phyloP scores from a whole-genome alignment of 805 yeast genomes.

The Saturnispora hagleri region DNA sequence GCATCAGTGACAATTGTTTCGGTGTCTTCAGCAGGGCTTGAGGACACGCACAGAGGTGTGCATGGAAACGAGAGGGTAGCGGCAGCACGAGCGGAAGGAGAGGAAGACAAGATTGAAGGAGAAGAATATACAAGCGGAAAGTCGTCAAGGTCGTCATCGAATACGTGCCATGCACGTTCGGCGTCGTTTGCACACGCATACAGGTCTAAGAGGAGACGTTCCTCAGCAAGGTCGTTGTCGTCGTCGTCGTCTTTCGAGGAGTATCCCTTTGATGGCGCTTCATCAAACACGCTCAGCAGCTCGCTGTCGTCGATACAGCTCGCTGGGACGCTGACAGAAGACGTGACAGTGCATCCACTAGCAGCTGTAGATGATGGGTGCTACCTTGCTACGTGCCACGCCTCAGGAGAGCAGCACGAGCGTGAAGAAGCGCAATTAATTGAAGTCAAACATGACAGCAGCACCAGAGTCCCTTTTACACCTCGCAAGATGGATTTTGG shows the following conservation, averaged over 20 bases:
- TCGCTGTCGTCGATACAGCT: background rate
- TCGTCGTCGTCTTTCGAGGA: background rate
- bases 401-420: background rate
- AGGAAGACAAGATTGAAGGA: background rate
- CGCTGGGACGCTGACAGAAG: background rate
- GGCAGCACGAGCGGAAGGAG: background rate
- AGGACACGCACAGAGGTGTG: background rate
- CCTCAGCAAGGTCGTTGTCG: background rate
- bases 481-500: background rate
- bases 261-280: background rate
- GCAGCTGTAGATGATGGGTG: background rate
- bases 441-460: background rate
- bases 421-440: background rate
- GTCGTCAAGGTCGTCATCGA: slow-evolving; percentile 2
- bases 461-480: background rate
- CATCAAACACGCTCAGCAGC: background rate
- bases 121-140: background rate
- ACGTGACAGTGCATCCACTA: background rate
- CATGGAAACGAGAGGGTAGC: background rate
- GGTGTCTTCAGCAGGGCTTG: background rate
- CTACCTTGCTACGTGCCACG: background rate
- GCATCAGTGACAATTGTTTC: background rate
- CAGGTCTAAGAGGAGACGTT: background rate
- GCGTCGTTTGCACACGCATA: slow-evolving; percentile 2
- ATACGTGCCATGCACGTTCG: background rate